Evolutionary conservation across 2,329 filamentous ascomycete genomes (phyloP).

Genomic region (Cytospora mali): DNA sequence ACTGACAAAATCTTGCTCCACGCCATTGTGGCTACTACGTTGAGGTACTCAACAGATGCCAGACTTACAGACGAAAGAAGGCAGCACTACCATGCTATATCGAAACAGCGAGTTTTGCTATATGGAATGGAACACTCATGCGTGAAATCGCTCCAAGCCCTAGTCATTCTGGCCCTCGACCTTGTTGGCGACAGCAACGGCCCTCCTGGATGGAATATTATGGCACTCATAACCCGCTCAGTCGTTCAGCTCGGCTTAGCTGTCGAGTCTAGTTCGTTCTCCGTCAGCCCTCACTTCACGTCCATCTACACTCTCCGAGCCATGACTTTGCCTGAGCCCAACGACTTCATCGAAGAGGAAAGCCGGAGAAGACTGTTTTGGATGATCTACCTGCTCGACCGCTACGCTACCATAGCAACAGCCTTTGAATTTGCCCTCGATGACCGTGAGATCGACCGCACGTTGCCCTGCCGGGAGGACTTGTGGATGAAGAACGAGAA

Average conservation of each 20-base stretch:
- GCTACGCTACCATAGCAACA: slow-evolving; percentile 87
- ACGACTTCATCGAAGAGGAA: slow-evolving; percentile 88
- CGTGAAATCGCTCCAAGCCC: slow-evolving; percentile 82
- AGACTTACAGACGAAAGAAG: slow-evolving; percentile 74
- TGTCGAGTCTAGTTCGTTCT: slow-evolving; percentile 78
- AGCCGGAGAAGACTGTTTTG: slow-evolving; percentile 83
- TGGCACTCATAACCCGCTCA: slow-evolving; percentile 84
- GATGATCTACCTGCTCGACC: slow-evolving; percentile 90
- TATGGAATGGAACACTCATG: slow-evolving; percentile 90
- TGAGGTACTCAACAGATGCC: slow-evolving; percentile 79
- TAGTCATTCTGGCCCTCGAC: slow-evolving; percentile 85
- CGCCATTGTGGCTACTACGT: slow-evolving; percentile 84
- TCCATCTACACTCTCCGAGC: slow-evolving; percentile 89
- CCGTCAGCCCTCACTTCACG: slow-evolving; percentile 75
- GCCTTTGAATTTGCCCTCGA: slow-evolving; percentile 90
- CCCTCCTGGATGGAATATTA: slow-evolving; percentile 87
- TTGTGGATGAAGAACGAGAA: slow-evolving; percentile 81
- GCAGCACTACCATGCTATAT: slow-evolving; percentile 74
- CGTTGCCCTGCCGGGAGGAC: slow-evolving; percentile 84
- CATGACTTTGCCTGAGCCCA: slow-evolving; percentile 80
- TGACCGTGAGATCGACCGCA: slow-evolving; percentile 87
- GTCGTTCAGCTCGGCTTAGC: slow-evolving; percentile 86
- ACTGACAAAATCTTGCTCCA: slow-evolving; percentile 82
- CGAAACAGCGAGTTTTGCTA: slow-evolving; percentile 83
- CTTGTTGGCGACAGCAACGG: slow-evolving; percentile 86